Evolutionary conservation across 192 early-diverging fungal species (phyloP), one percentile per base, ranked within the genome.

Genomic region (Coemansia sp.): DNA sequence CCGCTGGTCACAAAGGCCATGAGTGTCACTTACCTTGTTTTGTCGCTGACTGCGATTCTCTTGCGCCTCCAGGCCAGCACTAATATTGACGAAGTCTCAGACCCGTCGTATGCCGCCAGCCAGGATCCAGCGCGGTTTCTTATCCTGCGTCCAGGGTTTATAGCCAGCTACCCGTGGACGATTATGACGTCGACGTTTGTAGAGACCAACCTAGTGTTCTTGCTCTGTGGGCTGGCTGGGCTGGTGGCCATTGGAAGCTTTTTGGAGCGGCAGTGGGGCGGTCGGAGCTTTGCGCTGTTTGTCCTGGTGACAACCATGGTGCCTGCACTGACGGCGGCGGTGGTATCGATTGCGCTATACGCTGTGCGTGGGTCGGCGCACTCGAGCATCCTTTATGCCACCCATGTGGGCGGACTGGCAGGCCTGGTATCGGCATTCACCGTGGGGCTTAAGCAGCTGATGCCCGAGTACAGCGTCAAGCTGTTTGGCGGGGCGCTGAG

Each of bases 391-490:
- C 67, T 84, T 53, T 84, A 84, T 20, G 44, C 57, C 12, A 74
- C 69, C 41, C 70, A 57, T 43, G 31, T 92, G 46, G 86, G 90
- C 72, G 97, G 97, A 5, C 72, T 95, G 77, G 80, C 87, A 33
- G 91, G 78, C 34, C 74, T 97, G 7, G 66, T 94, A 15, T 83
- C 87, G 39, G 93, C 87, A 47, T 93, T 95, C 50, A 73, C 94
- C 2, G 92, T 97, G 29, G 92, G 92, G 15, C 95, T 97, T 75
- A 97, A 96, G 74, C 91, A 95, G 64, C 72, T 95, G 10, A 87
- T 96, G 18, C 97, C 97, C 0, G 97, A 98, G 65, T 93, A 98
- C 75, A 68, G 80, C 24, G 68, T 96, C 46, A 89, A 84, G 65
- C 62, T 95, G 15, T 86, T 90, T 64, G 81, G 80, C 33, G 87